A percentile compares a stretch with the other conserved stretches of the same genome.
Evolutionary conservation across 257 asterid genomes (phyloP).

Genomic region (Misopates orontium): DNA sequence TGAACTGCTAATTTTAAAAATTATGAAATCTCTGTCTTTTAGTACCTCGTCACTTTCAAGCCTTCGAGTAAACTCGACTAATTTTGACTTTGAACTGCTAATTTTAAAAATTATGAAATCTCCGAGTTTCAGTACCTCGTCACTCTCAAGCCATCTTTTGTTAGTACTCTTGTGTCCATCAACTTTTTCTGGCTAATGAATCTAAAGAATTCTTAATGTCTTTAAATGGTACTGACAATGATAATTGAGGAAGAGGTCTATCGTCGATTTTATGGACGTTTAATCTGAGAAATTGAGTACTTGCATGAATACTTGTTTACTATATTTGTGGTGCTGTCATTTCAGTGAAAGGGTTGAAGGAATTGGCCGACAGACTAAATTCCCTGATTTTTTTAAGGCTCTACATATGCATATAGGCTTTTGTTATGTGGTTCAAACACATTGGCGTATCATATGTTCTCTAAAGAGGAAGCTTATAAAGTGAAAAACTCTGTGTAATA

Average conservation of each 20-base stretch:
- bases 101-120: no score
- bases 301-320: conserved; percentile 2
- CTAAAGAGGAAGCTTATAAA: neutral
- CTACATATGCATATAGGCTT: conserved; percentile 6
- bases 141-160: no score
- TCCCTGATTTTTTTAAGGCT: conserved; percentile 25
- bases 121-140: no score
- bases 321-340: conserved; percentile 60
- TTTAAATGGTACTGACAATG: conserved; percentile 16
- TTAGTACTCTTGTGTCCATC: no score
- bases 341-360: conserved; percentile 39
- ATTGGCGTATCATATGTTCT: neutral
- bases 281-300: conserved; percentile 22
- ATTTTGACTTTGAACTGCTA: no score
- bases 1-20: no score
- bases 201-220: conserved; percentile 21
- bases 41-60: no score
- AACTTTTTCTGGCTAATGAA: no score
- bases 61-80: no score
- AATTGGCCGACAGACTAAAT: conserved; percentile 51
- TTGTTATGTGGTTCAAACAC: neutral
- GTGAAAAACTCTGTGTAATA: neutral
- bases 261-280: conserved; percentile 4
- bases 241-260: neutral
- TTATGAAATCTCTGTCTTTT: no score